Conservation (phyloP, 1,284 basidiomycete genomes). For the Papiliotrema terrestris region DNA sequence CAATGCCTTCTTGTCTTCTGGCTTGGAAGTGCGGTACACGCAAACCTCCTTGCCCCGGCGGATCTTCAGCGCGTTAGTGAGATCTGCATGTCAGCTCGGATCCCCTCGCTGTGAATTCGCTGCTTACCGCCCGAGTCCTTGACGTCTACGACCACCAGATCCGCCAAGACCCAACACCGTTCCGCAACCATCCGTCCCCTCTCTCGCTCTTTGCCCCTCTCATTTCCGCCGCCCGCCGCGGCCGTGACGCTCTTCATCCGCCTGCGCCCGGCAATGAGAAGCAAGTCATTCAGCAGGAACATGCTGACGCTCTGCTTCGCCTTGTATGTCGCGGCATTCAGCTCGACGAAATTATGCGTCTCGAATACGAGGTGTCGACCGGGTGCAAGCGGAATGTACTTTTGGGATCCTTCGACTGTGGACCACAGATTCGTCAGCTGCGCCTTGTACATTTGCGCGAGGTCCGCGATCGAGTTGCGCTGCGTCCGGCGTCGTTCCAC, state of each 20-base stretch:
- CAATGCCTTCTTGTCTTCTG: conserved; percentile 80
- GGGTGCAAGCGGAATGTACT: conserved; percentile 84
- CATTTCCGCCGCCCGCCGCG: conserved; percentile 54
- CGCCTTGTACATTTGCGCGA: conserved; percentile 87
- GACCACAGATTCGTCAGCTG: conserved; percentile 90
- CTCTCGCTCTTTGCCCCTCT: conserved; percentile 55
- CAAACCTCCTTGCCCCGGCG: conserved; percentile 88
- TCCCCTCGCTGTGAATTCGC: background rate
- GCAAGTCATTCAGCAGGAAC: conserved; percentile 85
- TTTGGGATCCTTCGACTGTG: conserved; percentile 92
- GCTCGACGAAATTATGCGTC: conserved; percentile 73
- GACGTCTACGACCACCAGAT: conserved; percentile 90
- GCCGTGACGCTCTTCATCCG: conserved; percentile 29
- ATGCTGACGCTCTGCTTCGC: conserved; percentile 81
- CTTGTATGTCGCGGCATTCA: conserved; percentile 95
- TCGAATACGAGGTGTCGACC: conserved; percentile 89
- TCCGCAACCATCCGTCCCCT: conserved; percentile 75
- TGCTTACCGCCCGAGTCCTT: conserved; percentile 83
- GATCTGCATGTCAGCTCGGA: conserved; percentile 54
- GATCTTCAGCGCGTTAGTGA: conserved; percentile 95
- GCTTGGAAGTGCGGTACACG: conserved; percentile 80
- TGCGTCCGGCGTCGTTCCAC: conserved; percentile 63
- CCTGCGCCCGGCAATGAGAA: conserved; percentile 72
- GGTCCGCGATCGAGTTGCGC: conserved; percentile 86
- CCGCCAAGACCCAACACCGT: conserved; percentile 82